Conservation (phyloP, 2,329 filamentous ascomycete genomes). For the Apiospora saccharicola region DNA sequence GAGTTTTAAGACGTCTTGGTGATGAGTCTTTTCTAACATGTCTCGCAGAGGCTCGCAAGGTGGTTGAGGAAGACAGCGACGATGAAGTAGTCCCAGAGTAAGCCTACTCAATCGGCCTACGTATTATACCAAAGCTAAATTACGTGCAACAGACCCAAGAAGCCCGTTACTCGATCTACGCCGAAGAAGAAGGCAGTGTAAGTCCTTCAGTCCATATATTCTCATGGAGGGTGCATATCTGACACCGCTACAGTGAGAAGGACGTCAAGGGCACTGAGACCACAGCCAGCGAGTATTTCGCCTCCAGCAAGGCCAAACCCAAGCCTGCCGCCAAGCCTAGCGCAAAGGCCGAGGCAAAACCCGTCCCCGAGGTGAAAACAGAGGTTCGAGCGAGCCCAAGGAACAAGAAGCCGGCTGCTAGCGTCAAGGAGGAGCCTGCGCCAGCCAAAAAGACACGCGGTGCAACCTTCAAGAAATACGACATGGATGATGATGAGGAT, state of each 20-base stretch:
- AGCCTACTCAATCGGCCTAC: constrained; percentile 33
- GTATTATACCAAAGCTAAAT: constrained; percentile 29
- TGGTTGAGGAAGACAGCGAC: constrained; percentile 83
- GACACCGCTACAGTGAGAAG: constrained; percentile 43
- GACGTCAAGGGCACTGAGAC: constrained; percentile 58
- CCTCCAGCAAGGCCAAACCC: constrained; percentile 54
- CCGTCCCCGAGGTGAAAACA: constrained; percentile 48
- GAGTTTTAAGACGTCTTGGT: constrained; percentile 35
- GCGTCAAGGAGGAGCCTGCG: constrained; percentile 38
- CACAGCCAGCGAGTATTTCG: constrained; percentile 66
- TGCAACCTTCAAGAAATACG: constrained; percentile 52
- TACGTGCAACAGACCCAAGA: constrained; percentile 57
- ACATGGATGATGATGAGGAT: constrained; percentile 58
- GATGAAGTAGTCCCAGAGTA: constrained; percentile 73
- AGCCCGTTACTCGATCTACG: constrained; percentile 56
- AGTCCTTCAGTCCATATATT: constrained; percentile 18
- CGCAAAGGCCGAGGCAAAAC: constrained; percentile 50
- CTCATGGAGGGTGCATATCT: constrained; percentile 19
- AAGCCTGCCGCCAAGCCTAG: constrained; percentile 52
- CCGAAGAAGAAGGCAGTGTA: constrained; percentile 55
- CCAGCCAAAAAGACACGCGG: constrained; percentile 41
- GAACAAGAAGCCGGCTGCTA: constrained; percentile 47
- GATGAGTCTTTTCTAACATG: background rate
- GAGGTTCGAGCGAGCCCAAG: constrained; percentile 63
- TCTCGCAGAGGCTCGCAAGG: constrained; percentile 64